These are phyloP conservation scores for Russula sp. DNA, from an alignment of 768 basidiomycete genomes.

Conservation along the genomic window DNA sequence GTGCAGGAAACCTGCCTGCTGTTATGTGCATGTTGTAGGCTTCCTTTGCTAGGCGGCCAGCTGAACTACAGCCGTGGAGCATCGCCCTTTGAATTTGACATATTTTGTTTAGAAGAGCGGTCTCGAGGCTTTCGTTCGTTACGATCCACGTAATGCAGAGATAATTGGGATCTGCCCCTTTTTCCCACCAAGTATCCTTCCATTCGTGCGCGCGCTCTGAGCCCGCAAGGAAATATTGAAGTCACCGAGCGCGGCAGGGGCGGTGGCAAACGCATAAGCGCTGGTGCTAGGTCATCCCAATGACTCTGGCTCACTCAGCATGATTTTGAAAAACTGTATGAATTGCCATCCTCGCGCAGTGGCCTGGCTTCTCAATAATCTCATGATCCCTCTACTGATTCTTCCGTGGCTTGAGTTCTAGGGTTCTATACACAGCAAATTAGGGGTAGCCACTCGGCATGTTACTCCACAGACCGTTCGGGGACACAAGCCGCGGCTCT, in stretches of 20 bases:
- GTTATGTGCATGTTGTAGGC: constrained; percentile 3
- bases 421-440: not conserved
- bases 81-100: constrained; percentile 9
- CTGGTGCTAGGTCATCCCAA: not conserved
- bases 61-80: not conserved
- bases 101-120: not conserved
- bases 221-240: constrained; percentile 15
- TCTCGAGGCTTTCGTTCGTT: constrained; percentile 9
- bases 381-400: not conserved
- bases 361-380: not conserved
- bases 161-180: constrained; percentile 5
- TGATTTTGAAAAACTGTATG: not conserved
- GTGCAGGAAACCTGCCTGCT: constrained; percentile 10
- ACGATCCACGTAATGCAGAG: constrained; percentile 18
- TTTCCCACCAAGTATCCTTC: constrained; percentile 1
- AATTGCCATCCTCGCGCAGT: not conserved
- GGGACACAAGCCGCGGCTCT: constrained; percentile 3
- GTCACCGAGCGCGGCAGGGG: not conserved
- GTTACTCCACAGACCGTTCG: not conserved
- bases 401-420: constrained; percentile 3
- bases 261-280: not conserved
- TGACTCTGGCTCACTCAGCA: not conserved
- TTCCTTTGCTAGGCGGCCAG: not conserved
- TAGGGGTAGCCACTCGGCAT: constrained; percentile 9
- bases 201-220: constrained; percentile 12